Conservation (phyloP, 345 rosid species). For the Syzygium aqueum region DNA sequence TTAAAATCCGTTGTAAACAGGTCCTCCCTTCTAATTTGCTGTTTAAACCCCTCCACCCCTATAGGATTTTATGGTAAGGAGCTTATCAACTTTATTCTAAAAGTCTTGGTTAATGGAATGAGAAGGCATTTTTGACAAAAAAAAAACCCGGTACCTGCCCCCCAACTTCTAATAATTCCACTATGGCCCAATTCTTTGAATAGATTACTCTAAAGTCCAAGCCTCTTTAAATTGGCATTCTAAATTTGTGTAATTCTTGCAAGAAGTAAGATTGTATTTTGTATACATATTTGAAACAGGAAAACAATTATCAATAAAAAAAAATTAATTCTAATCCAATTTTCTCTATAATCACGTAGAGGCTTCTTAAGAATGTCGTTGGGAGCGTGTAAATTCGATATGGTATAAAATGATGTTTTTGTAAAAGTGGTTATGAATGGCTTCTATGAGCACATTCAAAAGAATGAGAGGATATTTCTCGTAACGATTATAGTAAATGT, state of each 20-base stretch:
- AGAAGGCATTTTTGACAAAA: background rate
- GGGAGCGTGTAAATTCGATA: background rate
- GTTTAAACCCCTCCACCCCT: too few relatives aligned
- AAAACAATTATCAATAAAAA: background rate
- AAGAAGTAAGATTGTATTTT: background rate
- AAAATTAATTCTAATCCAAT: rapidly evolving
- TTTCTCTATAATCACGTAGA: background rate
- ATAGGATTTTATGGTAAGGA: background rate
- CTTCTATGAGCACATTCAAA: background rate
- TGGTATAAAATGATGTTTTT: background rate
- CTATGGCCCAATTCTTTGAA: background rate
- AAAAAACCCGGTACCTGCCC: background rate
- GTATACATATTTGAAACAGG: background rate
- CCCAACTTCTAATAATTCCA: background rate
- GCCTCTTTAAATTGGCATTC: background rate
- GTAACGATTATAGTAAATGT: background rate
- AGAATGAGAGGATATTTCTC: background rate
- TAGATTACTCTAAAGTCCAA: background rate
- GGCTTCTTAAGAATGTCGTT: background rate
- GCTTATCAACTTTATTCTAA: background rate
- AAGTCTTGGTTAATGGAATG: background rate
- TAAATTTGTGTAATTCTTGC: background rate
- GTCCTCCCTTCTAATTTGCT: rapidly evolving
- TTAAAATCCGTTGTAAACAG: background rate
- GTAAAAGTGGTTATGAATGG: background rate